Conservation (phyloP, 75 land plant species). For the Pseudotsuga menziesii region DNA sequence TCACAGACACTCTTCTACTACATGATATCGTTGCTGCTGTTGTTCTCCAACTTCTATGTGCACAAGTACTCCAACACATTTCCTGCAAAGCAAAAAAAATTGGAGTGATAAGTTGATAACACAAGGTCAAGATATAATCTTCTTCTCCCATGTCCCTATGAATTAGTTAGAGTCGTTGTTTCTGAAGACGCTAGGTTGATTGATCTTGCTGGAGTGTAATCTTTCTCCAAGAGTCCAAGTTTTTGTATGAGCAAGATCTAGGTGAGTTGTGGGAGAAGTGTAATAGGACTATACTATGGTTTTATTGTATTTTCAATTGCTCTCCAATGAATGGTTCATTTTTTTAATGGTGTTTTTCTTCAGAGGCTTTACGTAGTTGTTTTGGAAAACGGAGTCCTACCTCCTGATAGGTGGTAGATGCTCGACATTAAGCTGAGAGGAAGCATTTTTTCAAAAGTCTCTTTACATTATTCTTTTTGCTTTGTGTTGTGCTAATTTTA, state of each 20-base stretch:
- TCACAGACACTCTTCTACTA: constrained; percentile 34
- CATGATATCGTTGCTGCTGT: constrained; percentile 28
- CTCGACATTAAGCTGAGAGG: no score
- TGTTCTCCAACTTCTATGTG: constrained; percentile 34
- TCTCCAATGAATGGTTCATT: not conserved
- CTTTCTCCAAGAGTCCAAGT: not conserved
- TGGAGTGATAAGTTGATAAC: constrained; percentile 1
- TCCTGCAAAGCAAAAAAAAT: not conserved
- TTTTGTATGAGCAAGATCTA: not conserved
- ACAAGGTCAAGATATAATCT: not conserved
- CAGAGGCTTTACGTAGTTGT: no score
- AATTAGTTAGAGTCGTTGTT: not conserved
- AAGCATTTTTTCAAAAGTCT: no score
- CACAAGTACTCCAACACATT: constrained; percentile 19
- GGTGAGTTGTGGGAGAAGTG: constrained; percentile 7
- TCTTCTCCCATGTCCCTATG: no score
- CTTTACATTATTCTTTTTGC: no score
- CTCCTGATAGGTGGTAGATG: no score
- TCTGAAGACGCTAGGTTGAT: not conserved
- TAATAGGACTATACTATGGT: not conserved
- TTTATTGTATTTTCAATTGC: not conserved
- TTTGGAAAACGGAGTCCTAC: no score
- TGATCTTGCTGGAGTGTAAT: constrained; percentile 1
- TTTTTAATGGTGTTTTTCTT: not conserved
- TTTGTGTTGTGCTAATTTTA: no score